Percentiles rank a stretch among this genome's conserved stretches.
These are phyloP conservation scores for Penicillium coffeae DNA, from an alignment of 495 filamentous ascomycete species.

Conservation along the genomic window DNA sequence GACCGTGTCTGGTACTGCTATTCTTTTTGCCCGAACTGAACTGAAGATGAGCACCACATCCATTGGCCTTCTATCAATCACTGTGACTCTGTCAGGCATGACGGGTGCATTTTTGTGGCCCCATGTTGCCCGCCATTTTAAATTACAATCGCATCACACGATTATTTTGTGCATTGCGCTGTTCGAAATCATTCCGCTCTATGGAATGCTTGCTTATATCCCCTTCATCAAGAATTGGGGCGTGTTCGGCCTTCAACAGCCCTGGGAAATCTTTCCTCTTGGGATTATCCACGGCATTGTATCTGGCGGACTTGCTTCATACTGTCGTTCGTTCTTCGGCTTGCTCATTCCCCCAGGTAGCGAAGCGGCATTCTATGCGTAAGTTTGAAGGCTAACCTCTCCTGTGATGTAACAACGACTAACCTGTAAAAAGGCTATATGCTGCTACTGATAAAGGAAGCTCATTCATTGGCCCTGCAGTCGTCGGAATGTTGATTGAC, in stretches of 20 bases:
- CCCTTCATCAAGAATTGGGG: conserved; percentile 69
- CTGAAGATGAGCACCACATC: conserved; percentile 73
- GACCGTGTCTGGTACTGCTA: conserved; percentile 85
- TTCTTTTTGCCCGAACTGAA: conserved; percentile 85
- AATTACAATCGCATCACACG: conserved; percentile 68
- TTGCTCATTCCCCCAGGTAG: conserved; percentile 84
- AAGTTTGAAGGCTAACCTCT: neutral
- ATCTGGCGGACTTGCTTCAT: conserved; percentile 75
- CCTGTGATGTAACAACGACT: neutral
- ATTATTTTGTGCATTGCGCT: conserved; percentile 76
- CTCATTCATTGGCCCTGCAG: conserved; percentile 81
- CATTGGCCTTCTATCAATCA: conserved; percentile 78
- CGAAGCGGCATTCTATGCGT: conserved; percentile 86
- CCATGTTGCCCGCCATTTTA: conserved; percentile 57
- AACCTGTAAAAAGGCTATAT: conserved; percentile 48
- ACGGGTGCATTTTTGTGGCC: conserved; percentile 83
- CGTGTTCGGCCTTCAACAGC: conserved; percentile 74
- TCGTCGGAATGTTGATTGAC: conserved; percentile 82
- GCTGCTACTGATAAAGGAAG: conserved; percentile 92
- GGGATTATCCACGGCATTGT: conserved; percentile 82
- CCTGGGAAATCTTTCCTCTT: conserved; percentile 89
- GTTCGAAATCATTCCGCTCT: conserved; percentile 83
- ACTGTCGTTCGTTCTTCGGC: conserved; percentile 82
- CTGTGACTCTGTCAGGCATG: conserved; percentile 73
- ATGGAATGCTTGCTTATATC: conserved; percentile 80